Conservation (phyloP, 2,329 filamentous ascomycete genomes). For the Calonectria hawksworthii region DNA sequence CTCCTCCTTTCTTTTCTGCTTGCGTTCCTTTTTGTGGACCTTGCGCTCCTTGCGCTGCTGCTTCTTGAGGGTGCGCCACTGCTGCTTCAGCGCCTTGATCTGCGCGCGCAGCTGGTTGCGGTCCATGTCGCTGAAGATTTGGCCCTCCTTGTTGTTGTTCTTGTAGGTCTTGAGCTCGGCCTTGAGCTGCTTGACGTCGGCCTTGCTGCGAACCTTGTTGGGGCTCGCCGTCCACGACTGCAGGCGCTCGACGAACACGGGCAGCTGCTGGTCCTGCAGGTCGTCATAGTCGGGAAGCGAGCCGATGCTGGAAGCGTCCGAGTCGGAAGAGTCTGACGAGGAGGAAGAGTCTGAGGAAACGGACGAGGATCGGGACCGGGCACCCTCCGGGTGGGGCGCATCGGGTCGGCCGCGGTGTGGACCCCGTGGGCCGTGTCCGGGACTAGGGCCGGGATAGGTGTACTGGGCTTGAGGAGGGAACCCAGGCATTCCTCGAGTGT, state of each 20-base stretch:
- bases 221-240: constrained; percentile 64
- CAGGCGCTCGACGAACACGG: constrained; percentile 60
- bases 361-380: constrained; percentile 51
- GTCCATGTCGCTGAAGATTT: constrained; percentile 28
- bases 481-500: constrained; percentile 11
- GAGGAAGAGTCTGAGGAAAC: constrained; percentile 54
- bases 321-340: constrained; percentile 49
- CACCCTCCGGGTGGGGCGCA: constrained; percentile 28
- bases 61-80: constrained; percentile 55
- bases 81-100: constrained; percentile 59
- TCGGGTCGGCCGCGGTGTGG: constrained; percentile 30
- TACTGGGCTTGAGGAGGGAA: constrained; percentile 7
- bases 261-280: constrained; percentile 63
- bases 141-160: constrained; percentile 9
- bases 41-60: constrained; percentile 48
- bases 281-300: constrained; percentile 69
- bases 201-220: constrained; percentile 62
- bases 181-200: constrained; percentile 57
- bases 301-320: constrained; percentile 57
- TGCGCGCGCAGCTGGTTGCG: constrained; percentile 57
- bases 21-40: constrained; percentile 49
- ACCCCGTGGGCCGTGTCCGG: constrained; percentile 21
- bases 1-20: constrained; percentile 48
- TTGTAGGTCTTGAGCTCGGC: constrained; percentile 60
- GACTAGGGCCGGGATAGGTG: constrained; percentile 21